Evolutionary conservation across 2,329 filamentous ascomycete species (phyloP), one percentile per base, ranked within the genome.

Genomic region (Diplodia sapinea): DNA sequence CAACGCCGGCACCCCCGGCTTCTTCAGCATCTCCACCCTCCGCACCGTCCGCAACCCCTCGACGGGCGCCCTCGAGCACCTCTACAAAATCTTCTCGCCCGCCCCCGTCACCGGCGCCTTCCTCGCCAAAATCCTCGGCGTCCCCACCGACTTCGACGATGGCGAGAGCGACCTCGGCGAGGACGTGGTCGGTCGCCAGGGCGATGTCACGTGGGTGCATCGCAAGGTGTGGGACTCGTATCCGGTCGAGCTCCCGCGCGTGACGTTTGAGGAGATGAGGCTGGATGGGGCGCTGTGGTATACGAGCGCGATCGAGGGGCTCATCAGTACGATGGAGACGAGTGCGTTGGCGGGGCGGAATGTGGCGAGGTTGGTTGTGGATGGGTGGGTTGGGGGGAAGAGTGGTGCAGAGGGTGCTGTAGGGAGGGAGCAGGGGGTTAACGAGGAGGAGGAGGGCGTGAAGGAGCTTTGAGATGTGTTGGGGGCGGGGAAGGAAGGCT

Each of bases 251-350:
- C 87, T 89, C n/a, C 94, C 94, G 0, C 86, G 93, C 0, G 88
- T 93, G 0, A 94, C 91, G 0, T 99, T 98, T 77, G 93, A 97
- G 72, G 90, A 95, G 69, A 87, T 90, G 20, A 17, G 61, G 29
- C 15, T 68, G 57, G 66, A 64, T 38, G 17, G 31, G n/a, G 87
- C 87, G 0, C 74, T 94, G 15, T 95, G 85, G 85, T 89, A 89
- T 72, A 88, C 87, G 5, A 82, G 83, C 64, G 86, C 85, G 0
- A 96, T 98, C 52, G 94, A 98, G 80, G 90, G 90, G 72, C 97
- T 99, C 77, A 96, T 98, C 72, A 95, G 91, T 11, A 97, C 93
- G 0, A 98, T 99, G 95, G 95, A 99, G 83, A 97, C 95, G 7
- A 97, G 89, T 77, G 91, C 92, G 1, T 79, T 98, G 72, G 95